Base-by-base conservation (phyloP, 371 early-diverging fungal species). In the Homolaphlyctis polyrhiza region DNA sequence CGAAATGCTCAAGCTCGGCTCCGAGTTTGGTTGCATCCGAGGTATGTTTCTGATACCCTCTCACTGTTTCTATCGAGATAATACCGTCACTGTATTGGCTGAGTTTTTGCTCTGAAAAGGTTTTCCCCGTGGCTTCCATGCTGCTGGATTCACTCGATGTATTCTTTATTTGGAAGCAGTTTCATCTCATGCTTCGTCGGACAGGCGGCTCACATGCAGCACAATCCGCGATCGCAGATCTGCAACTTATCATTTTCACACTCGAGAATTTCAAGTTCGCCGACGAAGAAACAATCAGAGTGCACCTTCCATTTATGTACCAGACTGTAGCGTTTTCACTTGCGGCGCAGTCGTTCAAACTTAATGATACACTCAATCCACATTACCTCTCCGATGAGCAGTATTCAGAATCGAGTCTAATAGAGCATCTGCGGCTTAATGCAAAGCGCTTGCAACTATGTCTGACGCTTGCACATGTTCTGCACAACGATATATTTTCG, bases 131-230 rank as follows among this genome's bases (percentile, higher is more conserved):
- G 16, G 90, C 91, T 2, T 88, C 86, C 27, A 93, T 92, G 91
- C 89, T 94, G 77, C 76, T 95, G 57, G 90, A 91, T 62, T 87
- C 89, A 86, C 77, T 92, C 25, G 91, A 93, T 57, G 93, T 94
- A 8, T 86, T 86, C 50, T 65, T 89, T 35, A 83, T 92, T 25
- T 94, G 93, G 89, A 82, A 82, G 66, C 87, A 89, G 58, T 69
- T 90, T 0, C 84, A 69, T 35, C 52, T 35, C n/a, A 86, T 33
- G 80, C 80, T 35, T 66, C 34, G 3, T 49, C 2, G n/a, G 33
- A 25, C 11, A 29, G 60, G 27, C n/a, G n/a, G 18, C 23, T 45
- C 23, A 45, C 23, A 18, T 23, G 23, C 23, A 45, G 29, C 6
- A 47, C 60, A 49, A 35, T 23, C 29, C 18, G 45, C 29, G 67